Evolutionary conservation across 306 rosid species (phyloP), one percentile per base, ranked within the genome.

Genomic region (Coriaria nepalensis): DNA sequence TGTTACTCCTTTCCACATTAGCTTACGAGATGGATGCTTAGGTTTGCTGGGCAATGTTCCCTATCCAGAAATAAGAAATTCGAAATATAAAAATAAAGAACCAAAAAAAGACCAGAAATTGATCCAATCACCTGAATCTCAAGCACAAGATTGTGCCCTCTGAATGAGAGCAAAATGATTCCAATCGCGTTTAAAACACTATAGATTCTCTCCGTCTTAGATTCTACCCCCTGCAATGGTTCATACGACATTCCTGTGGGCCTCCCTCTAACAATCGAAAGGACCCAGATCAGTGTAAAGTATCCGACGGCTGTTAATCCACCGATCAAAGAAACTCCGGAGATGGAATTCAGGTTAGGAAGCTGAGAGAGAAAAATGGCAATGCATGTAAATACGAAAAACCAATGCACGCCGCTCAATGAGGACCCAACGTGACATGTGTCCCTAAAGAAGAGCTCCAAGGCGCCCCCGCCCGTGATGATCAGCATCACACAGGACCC

Each of bases 61-160:
- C 86, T 83, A n/a, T n/a, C n/a, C n/a, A n/a, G n/a, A n/a, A n/a
- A n/a, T n/a, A n/a, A n/a, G n/a, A n/a, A n/a, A n/a, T n/a, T n/a
- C n/a, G n/a, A n/a, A n/a, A n/a, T n/a, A n/a, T n/a, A n/a, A n/a
- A n/a, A n/a, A n/a, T n/a, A n/a, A n/a, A n/a, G n/a, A n/a, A n/a
- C n/a, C n/a, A n/a, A n/a, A n/a, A n/a, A n/a, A n/a, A n/a, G n/a
- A n/a, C n/a, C n/a, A n/a, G n/a, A n/a, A n/a, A n/a, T n/a, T n/a
- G n/a, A n/a, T n/a, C n/a, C n/a, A n/a, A n/a, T 53, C n/a, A 59
- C 88, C 80, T 85, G 93, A 32, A 85, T 81, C 67, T 85, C 95
- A 29, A 81, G 95, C 47, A 81, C 20, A 52, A 85, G 46, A 41
- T 85, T 85, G 33, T 85, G 95, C 7, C 95, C 95, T 71, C 80